Percentiles rank a stretch among this genome's conserved stretches.
Evolutionary conservation across 495 filamentous ascomycete genomes (phyloP).

Genomic region (Lentithecium fluviatile): DNA sequence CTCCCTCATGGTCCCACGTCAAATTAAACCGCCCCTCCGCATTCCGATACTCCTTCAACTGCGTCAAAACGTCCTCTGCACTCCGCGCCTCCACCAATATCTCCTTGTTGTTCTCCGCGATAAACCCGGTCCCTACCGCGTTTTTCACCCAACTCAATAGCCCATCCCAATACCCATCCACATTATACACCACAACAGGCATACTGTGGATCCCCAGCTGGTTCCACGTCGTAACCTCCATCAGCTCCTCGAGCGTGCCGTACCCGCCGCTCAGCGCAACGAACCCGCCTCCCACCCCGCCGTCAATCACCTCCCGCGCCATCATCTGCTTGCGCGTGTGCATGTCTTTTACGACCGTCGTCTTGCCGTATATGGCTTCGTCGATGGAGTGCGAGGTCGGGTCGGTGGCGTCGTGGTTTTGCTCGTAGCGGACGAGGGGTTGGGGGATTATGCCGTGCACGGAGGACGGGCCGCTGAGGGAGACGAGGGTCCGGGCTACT

Average conservation of each 20-base stretch:
- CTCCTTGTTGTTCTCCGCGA: conserved; percentile 61
- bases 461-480: conserved; percentile 72
- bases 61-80: conserved; percentile 68
- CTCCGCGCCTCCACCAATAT: conserved; percentile 77
- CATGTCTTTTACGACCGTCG: conserved; percentile 90
- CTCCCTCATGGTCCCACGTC: conserved; percentile 65
- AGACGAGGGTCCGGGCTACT: conserved; percentile 80
- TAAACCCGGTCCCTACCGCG: conserved; percentile 73
- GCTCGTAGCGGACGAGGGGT: conserved; percentile 79
- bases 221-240: conserved; percentile 97
- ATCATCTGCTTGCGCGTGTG: conserved; percentile 91
- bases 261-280: conserved; percentile 87
- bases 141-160: conserved; percentile 77
- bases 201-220: conserved; percentile 88
- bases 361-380: conserved; percentile 71
- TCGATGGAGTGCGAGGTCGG: conserved; percentile 52
- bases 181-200: conserved; percentile 78
- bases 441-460: conserved; percentile 93
- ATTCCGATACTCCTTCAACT: conserved; percentile 70
- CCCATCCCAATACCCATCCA: conserved; percentile 89
- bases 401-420: conserved; percentile 50
- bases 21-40: conserved; percentile 72
- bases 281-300: conserved; percentile 82
- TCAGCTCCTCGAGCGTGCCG: conserved; percentile 93
- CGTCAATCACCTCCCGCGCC: conserved; percentile 78